Base-by-base conservation (phyloP, 2,329 filamentous ascomycete species). In the Emmonsiellopsis sp. region DNA sequence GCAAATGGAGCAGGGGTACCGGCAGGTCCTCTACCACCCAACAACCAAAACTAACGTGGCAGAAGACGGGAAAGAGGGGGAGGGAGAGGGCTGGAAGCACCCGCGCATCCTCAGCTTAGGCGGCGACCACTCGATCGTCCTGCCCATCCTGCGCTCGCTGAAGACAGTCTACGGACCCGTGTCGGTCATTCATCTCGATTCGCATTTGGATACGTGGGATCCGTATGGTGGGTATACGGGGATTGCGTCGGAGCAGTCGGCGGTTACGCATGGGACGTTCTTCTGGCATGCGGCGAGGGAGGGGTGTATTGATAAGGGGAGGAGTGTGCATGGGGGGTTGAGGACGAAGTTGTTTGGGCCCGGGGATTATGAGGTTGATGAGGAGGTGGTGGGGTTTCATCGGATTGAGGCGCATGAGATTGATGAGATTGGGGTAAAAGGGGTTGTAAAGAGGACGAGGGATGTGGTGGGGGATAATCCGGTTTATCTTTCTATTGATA, bases 1-100 rank as follows among this genome's bases (percentile, higher is more conserved):
- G 57, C 89, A 94, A 67, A 93, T 94, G 51, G 89, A 94, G 67
- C 82, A 92, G 69, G 89, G 89, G 7, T 89, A 94, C 71, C 85
- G 87, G 68, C 79, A 78, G 57, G 80, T 94, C 56, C 74, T 93
- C 7, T 85, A 84, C 58, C 84, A 88, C 37, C 70, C 78, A 1
- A 79, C 78, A 1, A 79, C 77, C 46, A 92, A 87, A 2, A 77
- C 87, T 58, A 81, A 86, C 2, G 69, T 82, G 48, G 80, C 83
- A 63, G 70, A 73, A 1, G 89, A 88, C 0, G 83, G 85, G 0
- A 70, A 73, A 1, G 89, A 88, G 0, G 83, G 85, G 0, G 83
- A 86, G 0, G 83, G 83, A 66, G 79, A 83, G 34, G 86, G 84
- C 51, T 87, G 82, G 70, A 93, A 87, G 0, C 76, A 93, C 1